Base-by-base conservation (phyloP, 306 rosid genomes). In the Myrica gale region DNA sequence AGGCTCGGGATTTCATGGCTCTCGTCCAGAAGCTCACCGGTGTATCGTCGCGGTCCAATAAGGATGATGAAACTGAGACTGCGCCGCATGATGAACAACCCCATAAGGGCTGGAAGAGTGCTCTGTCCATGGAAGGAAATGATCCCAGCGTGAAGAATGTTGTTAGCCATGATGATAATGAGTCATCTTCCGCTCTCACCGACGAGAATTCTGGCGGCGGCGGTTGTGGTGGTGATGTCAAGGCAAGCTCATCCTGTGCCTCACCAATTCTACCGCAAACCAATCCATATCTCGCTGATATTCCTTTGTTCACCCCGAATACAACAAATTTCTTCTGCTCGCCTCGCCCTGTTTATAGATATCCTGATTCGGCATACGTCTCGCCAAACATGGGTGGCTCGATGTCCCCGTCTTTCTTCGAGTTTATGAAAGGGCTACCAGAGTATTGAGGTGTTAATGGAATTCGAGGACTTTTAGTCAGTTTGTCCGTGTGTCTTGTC, bases 21-120 rank as follows among this genome's bases (percentile, higher is more conserved):
- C 76, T 95, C 17, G 98, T 95, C 37, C 97, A 95, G 20, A 90
- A 85, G 68, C 98, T 95, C 60, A 95, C 98, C 6, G 98, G 98
- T 15, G 72, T 17, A 9, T 48, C 53, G 77, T 80, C 88, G 0
- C 41, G 57, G 10, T 48, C 86, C 41, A 57, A 58, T 2, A 21
- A 70, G 48, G 67, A 44, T n/a, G 17, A 46, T 77, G 55, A 37
- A 17, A 43, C 48, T 61, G 2, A 62, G 4, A 46, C 6, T 3
- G 44, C n/a, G 2, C 11, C 6, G 19, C 48, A 56, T 5, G 43
- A 51, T 48, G 44, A 48, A 3, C 69, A 37, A 2, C 46, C 72
- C 11, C 76, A 71, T 16, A 78, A 79, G 48, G 53, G 51, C 3
- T 16, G 26, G 1, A 60, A 23, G 42, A 9, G 3, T 4, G 17